Evolutionary conservation across 495 filamentous ascomycete genomes (phyloP).

Genomic region (Penicillium pulvis): DNA sequence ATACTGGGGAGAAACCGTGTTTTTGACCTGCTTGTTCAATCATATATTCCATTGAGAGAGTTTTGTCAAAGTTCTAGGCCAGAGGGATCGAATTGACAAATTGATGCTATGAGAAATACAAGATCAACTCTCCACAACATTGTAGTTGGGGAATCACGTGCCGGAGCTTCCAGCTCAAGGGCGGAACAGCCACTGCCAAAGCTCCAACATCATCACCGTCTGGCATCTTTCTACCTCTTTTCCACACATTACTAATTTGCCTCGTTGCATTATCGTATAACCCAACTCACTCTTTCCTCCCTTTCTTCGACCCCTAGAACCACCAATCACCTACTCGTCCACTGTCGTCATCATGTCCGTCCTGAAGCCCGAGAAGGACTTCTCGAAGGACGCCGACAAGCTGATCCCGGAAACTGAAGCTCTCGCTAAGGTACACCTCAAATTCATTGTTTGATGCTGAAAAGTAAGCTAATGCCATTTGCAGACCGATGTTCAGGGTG

Average conservation of each 20-base stretch:
- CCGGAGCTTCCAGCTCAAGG: conserved; percentile 31
- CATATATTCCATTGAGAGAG: not conserved
- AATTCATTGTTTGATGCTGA: not conserved
- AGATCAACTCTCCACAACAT: not conserved
- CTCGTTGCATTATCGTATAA: conserved; percentile 4
- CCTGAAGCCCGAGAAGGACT: conserved; percentile 72
- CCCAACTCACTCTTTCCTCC: not conserved
- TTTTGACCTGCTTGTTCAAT: not conserved
- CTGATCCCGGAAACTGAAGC: conserved; percentile 85
- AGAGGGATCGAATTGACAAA: not conserved
- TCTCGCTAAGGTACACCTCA: conserved; percentile 71
- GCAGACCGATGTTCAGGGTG: conserved; percentile 76
- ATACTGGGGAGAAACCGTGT: not conserved
- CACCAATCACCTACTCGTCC: conserved; percentile 7
- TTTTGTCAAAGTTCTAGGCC: not conserved
- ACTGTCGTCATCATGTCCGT: conserved; percentile 58
- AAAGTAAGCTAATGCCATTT: conserved; percentile 5
- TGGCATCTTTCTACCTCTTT: conserved; percentile 12
- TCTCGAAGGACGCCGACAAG: conserved; percentile 89
- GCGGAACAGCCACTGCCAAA: conserved; percentile 23
- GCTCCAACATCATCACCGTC: conserved; percentile 35
- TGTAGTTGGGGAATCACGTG: conserved; percentile 28
- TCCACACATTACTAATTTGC: conserved; percentile 15
- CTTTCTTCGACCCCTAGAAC: not conserved
- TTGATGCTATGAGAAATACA: not conserved